Evolutionary conservation across 2,329 filamentous ascomycete genomes (phyloP).

Genomic region (Lithohypha guttulata): DNA sequence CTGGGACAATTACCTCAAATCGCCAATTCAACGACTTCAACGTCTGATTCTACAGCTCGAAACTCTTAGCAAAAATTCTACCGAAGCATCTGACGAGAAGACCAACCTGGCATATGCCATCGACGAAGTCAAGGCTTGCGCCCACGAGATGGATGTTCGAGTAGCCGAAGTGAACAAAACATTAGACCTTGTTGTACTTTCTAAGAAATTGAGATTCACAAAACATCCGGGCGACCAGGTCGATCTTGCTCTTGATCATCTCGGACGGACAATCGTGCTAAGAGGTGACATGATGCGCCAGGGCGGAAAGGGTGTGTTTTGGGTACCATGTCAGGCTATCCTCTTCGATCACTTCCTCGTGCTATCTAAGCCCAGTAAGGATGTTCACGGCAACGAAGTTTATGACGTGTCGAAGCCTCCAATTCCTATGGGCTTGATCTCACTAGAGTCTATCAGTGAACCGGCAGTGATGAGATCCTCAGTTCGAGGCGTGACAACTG

Average conservation of each 20-base stretch:
- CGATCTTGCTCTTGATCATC: constrained; percentile 78
- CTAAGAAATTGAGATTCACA: constrained; percentile 70
- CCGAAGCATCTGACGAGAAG: constrained; percentile 80
- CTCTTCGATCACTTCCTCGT: constrained; percentile 97
- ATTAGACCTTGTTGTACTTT: constrained; percentile 75
- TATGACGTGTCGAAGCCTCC: constrained; percentile 93
- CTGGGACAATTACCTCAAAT: constrained; percentile 91
- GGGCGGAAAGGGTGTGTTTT: constrained; percentile 78
- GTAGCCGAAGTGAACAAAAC: constrained; percentile 89
- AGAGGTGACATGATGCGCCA: constrained; percentile 82
- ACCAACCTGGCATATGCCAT: constrained; percentile 71
- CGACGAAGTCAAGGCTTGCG: constrained; percentile 81
- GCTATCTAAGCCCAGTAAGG: constrained; percentile 63
- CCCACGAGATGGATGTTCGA: constrained; percentile 79
- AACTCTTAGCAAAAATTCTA: constrained; percentile 75
- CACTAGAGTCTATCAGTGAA: constrained; percentile 85
- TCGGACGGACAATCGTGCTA: constrained; percentile 82
- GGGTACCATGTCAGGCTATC: constrained; percentile 87
- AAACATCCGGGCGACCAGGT: constrained; percentile 76
- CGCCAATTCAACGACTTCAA: constrained; percentile 84
- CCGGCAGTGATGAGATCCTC: constrained; percentile 74
- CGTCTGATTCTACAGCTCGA: constrained; percentile 74
- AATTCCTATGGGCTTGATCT: constrained; percentile 91
- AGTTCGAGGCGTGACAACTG: constrained; percentile 57
- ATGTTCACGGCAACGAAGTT: constrained; percentile 47